A percentile compares a stretch with the other conserved stretches of the same genome.
Evolutionary conservation across 306 rosid species (phyloP).

Genomic region (Lathyrus sativus): DNA sequence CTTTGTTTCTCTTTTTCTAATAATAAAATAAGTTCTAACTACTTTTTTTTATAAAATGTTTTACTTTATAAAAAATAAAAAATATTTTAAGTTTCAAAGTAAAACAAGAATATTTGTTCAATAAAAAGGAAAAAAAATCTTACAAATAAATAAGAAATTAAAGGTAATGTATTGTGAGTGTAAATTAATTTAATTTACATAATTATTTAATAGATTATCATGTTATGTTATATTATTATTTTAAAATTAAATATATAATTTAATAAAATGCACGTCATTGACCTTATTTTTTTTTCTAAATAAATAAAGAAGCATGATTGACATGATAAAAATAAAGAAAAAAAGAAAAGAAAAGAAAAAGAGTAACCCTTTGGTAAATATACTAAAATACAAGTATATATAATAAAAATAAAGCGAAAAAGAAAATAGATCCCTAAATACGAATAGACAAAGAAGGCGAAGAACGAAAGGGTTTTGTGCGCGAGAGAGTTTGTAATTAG

Average conservation of each 20-base stretch:
- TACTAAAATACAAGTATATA: background rate
- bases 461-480: slow-evolving; percentile 35
- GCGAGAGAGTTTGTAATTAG: slow-evolving; percentile 24
- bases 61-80: too few species aligned
- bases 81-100: background rate
- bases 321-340: background rate
- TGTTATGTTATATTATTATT: too few species aligned
- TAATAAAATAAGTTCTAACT: too few species aligned
- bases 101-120: background rate
- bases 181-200: too few species aligned
- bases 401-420: background rate
- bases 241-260: too few species aligned
- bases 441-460: slow-evolving; percentile 33
- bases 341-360: background rate
- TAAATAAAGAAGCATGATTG: background rate
- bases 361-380: background rate
- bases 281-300: too few species aligned
- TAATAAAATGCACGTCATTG: too few species aligned
- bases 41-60: too few species aligned
- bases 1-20: too few species aligned
- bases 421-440: slow-evolving; percentile 34
- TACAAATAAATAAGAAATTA: background rate
- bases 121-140: slow-evolving; percentile 4
- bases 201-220: too few species aligned
- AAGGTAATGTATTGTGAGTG: too few species aligned